Evolutionary conservation across 2,329 filamentous ascomycete genomes (phyloP), one percentile per base, ranked within the genome.

Genomic region (Cladosporium sp.): DNA sequence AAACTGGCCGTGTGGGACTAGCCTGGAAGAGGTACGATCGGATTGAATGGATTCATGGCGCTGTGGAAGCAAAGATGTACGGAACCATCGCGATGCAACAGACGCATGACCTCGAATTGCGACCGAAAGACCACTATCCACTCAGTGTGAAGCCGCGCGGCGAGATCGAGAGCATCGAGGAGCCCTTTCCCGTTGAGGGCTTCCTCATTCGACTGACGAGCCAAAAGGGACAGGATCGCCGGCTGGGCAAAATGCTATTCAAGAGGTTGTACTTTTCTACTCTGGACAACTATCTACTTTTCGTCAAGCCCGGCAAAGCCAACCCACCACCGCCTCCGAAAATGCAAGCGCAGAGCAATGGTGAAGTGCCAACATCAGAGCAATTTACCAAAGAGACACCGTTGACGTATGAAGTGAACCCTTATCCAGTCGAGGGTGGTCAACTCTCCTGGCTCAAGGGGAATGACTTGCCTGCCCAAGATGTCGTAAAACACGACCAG

Each of bases 21-120:
- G 88, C 86, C 3, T 90, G 88, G 88, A 88, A 88, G 75, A 81
- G 88, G 54, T 90, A 90, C 71, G 88, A 90, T 71, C 82, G 88
- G 26, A 78, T 90, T 18, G 88, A 90, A 76, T 90, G 88, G 88
- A 80, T 90, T 5, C 83, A 88, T 74, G 88, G 88, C 18, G 79
- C 80, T 13, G 88, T 89, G 62, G 88, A 90, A 72, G 83, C 86
- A 69, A 86, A 85, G 67, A 90, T 90, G 88, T 89, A 89, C 68
- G 88, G 88, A 39, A 85, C 87, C 0, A 86, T 90, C 68, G 88
- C 86, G 34, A 89, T 90, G 87, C 80, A 85, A 68, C 84, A 82
- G 58, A 86, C 87, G 2, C 88, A 90, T 72, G 87, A 90, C 59
- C 82, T 90, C 18, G 87, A 90, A 73, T 75, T 90, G 46, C 82